These are phyloP conservation scores for Podochytrium sp. DNA, from an alignment of 192 early-diverging fungal species.

Conservation along the genomic window DNA sequence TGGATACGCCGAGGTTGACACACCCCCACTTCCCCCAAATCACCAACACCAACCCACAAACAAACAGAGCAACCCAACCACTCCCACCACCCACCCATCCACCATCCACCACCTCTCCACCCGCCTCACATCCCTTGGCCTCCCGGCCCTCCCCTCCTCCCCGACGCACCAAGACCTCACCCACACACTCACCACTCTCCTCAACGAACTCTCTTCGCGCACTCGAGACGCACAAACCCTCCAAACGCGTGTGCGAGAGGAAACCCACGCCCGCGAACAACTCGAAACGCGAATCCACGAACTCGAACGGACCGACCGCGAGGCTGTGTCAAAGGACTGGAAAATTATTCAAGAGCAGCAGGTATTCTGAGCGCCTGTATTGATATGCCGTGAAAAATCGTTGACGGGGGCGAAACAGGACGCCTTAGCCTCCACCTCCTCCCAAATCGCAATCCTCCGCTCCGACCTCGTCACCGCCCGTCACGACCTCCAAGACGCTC, in stretches of 20 bases:
- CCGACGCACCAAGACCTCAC: slow-evolving; percentile 7
- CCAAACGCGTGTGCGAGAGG: neutral
- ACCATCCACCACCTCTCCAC: slow-evolving; percentile 6
- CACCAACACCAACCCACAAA: neutral
- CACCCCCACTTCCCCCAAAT: neutral
- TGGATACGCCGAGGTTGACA: neutral
- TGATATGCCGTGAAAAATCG: neutral
- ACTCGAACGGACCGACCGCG: neutral
- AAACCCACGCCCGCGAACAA: neutral
- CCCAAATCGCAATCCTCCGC: slow-evolving; percentile 16
- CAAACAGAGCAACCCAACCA: neutral
- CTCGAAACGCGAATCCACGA: neutral
- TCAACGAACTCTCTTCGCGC: slow-evolving; percentile 14
- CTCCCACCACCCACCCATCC: no score
- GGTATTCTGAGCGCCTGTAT: neutral
- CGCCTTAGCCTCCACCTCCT: neutral
- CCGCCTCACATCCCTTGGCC: slow-evolving; percentile 29
- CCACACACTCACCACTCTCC: slow-evolving; percentile 12
- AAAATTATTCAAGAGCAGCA: slow-evolving; percentile 29
- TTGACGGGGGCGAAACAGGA: neutral
- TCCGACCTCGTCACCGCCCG: slow-evolving; percentile 10
- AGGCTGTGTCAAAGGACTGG: slow-evolving; percentile 16
- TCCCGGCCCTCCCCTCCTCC: slow-evolving; percentile 39
- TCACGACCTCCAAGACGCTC: slow-evolving; percentile 25
- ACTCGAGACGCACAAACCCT: slow-evolving; percentile 3